A percentile compares a stretch with the other conserved stretches of the same genome.
phyloP scores from a whole-genome alignment of 345 rosid genomes.

The Cardamine resedifolia region DNA sequence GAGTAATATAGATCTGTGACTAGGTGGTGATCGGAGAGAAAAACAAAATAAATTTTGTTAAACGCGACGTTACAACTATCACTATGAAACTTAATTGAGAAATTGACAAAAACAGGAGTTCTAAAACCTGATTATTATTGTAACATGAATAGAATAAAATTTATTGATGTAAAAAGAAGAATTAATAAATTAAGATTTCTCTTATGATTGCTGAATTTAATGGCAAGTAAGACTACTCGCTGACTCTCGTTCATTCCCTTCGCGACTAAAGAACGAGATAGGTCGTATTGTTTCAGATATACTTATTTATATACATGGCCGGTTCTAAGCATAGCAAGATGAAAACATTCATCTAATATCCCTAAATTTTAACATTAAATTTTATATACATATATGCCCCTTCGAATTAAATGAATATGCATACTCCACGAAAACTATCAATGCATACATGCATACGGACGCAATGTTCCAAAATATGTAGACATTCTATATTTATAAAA shows the following conservation, averaged over 20 bases:
- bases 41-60: neutral
- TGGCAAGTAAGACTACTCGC: conserved; percentile 12
- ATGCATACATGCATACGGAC: too few relatives aligned
- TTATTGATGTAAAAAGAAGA: neutral
- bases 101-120: conserved; percentile 20
- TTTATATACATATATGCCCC: too few relatives aligned
- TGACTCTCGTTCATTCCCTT: conserved; percentile 14
- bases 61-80: conserved; percentile 16
- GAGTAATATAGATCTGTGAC: conserved; percentile 9
- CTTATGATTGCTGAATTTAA: conserved; percentile 7
- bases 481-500: neutral
- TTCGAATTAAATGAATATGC: too few relatives aligned
- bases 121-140: neutral
- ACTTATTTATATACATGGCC: neutral
- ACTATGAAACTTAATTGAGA: neutral
- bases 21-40: conserved; percentile 3
- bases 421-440: too few relatives aligned
- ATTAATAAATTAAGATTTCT: neutral
- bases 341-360: too few relatives aligned
- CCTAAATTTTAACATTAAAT: too few relatives aligned
- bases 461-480: too few relatives aligned
- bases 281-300: neutral
- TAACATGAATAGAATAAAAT: neutral
- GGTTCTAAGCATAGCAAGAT: too few relatives aligned
- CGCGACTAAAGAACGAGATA: neutral